Conservation (phyloP, 1,139 yeast genomes). For the Pneumocystis jirovecii region DNA sequence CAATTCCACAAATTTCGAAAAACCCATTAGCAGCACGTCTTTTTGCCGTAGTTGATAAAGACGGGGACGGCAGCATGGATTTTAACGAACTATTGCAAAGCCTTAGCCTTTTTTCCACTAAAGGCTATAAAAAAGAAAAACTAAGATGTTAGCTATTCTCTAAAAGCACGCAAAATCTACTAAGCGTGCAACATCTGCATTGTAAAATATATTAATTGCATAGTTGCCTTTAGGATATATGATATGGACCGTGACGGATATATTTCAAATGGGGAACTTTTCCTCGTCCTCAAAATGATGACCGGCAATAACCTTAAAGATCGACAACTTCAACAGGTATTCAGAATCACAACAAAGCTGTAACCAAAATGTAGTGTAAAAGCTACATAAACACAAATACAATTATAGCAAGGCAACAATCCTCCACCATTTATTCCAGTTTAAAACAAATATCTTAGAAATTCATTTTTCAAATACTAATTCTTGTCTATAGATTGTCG, state of each 20-base stretch:
- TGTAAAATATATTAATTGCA: neutral
- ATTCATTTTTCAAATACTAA: neutral
- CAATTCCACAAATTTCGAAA: constrained; percentile 81
- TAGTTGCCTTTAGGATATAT: constrained; percentile 74
- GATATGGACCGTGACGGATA: constrained; percentile 93
- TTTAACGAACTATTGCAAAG: constrained; percentile 91
- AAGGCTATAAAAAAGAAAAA: constrained; percentile 71
- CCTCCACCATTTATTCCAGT: neutral
- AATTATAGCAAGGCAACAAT: too few species aligned
- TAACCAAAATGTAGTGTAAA: too few species aligned
- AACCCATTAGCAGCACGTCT: constrained; percentile 83
- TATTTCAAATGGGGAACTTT: constrained; percentile 89
- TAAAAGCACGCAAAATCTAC: too few species aligned
- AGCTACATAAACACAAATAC: neutral
- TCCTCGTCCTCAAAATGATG: constrained; percentile 88
- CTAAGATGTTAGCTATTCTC: constrained; percentile 30
- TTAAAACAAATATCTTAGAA: neutral
- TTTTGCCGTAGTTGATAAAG: constrained; percentile 88
- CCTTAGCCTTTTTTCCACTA: constrained; percentile 79
- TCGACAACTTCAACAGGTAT: constrained; percentile 66
- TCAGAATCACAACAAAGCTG: neutral
- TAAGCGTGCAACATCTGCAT: neutral
- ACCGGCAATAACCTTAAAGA: constrained; percentile 84
- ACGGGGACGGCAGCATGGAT: constrained; percentile 85
- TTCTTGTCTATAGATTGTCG: constrained; percentile 5